phyloP scores from a whole-genome alignment of 2,329 filamentous ascomycete genomes.

The Cladosporium sp. region DNA sequence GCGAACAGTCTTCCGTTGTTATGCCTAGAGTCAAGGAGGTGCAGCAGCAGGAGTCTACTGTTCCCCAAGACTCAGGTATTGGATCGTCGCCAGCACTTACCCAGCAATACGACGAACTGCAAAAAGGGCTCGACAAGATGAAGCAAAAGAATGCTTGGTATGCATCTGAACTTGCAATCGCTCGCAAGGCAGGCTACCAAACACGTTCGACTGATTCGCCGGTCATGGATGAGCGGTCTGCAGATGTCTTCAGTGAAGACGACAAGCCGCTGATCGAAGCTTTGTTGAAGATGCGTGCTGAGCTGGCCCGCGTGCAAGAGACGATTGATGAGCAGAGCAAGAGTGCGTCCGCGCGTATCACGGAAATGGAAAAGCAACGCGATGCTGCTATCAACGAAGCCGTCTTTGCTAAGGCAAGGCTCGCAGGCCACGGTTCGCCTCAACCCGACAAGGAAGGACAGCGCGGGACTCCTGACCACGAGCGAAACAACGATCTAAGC shows the following conservation, averaged over 20 bases:
- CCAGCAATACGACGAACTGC: slow-evolving; percentile 66
- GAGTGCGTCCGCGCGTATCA: slow-evolving; percentile 81
- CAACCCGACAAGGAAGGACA: slow-evolving; percentile 53
- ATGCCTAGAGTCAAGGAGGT: slow-evolving; percentile 25
- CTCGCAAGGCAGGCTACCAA: slow-evolving; percentile 82
- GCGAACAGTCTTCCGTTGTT: slow-evolving; percentile 21
- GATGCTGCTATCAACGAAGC: slow-evolving; percentile 94
- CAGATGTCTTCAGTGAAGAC: slow-evolving; percentile 83
- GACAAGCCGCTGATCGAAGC: slow-evolving; percentile 91
- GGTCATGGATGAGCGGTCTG: slow-evolving; percentile 68
- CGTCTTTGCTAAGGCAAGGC: slow-evolving; percentile 87
- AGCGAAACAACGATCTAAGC: slow-evolving; percentile 70
- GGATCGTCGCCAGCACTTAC: slow-evolving; percentile 58
- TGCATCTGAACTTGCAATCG: slow-evolving; percentile 87
- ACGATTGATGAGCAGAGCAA: slow-evolving; percentile 86
- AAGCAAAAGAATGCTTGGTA: slow-evolving; percentile 95
- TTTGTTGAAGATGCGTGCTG: slow-evolving; percentile 82
- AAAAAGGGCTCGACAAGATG: slow-evolving; percentile 80
- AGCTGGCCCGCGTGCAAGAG: slow-evolving; percentile 82
- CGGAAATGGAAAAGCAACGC: slow-evolving; percentile 89
- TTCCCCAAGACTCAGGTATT: slow-evolving; percentile 56
- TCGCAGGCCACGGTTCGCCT: slow-evolving; percentile 67
- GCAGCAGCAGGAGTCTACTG: slow-evolving; percentile 37
- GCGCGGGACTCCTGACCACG: slow-evolving; percentile 49
- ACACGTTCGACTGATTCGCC: slow-evolving; percentile 63